Percentiles rank a stretch among this genome's conserved stretches.
phyloP scores from a whole-genome alignment of 768 basidiomycete genomes.

The Tylopilus intermedius region DNA sequence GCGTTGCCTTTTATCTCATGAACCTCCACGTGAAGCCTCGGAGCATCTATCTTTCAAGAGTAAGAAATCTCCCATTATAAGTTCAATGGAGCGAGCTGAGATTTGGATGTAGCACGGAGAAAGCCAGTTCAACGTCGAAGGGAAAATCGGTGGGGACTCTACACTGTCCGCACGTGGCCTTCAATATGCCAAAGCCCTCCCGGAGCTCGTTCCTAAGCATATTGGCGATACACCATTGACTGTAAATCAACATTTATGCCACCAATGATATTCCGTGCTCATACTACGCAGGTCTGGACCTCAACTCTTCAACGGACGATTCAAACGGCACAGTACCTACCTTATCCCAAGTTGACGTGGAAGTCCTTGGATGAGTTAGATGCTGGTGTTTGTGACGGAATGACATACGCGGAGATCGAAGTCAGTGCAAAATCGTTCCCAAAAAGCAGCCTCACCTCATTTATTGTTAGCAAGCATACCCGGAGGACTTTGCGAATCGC shows the following conservation, averaged over 20 bases:
- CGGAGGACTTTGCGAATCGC: constrained; percentile 95
- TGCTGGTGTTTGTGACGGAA: constrained; percentile 97
- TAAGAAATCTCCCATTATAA: constrained; percentile 35
- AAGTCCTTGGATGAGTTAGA: constrained; percentile 98
- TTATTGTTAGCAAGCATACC: constrained; percentile 71
- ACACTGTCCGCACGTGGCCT: constrained; percentile 77
- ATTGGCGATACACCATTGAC: constrained; percentile 86
- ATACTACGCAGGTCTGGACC: constrained; percentile 81
- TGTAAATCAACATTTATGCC: constrained; percentile 37
- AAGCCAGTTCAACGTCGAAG: constrained; percentile 93
- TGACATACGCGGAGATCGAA: constrained; percentile 99
- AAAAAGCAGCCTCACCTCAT: not conserved
- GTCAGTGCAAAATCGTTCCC: constrained; percentile 36
- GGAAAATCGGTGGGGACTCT: constrained; percentile 98
- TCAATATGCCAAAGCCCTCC: constrained; percentile 81
- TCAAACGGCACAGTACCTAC: constrained; percentile 78
- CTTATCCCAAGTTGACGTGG: constrained; percentile 93
- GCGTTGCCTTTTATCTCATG: constrained; percentile 98
- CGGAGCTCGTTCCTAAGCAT: constrained; percentile 82
- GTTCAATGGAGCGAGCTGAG: constrained; percentile 6
- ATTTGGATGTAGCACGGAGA: constrained; percentile 76
- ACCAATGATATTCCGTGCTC: not conserved
- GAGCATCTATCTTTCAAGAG: constrained; percentile 93
- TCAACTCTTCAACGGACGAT: constrained; percentile 93
- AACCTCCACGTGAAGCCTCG: constrained; percentile 95